These are phyloP conservation scores for Pseudogymnoascus sp. DNA, from an alignment of 2,329 filamentous ascomycete species.

Conservation along the genomic window DNA sequence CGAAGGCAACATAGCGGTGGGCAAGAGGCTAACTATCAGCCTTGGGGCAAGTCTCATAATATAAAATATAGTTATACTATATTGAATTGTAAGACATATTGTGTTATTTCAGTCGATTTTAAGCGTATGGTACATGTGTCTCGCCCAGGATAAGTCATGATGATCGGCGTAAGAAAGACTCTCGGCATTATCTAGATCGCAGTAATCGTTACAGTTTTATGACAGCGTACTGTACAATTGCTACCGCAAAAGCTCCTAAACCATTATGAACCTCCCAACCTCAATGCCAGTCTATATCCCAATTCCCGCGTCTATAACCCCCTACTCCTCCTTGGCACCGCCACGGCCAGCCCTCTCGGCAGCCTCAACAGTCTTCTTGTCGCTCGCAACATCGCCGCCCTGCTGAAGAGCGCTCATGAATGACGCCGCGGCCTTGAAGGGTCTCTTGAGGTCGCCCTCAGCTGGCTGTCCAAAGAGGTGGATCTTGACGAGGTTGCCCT, in stretches of 20 bases:
- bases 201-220: not conserved
- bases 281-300: not conserved
- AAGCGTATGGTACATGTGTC: not conserved
- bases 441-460: slow-evolving; percentile 82
- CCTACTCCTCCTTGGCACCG: slow-evolving; percentile 62
- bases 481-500: slow-evolving; percentile 94
- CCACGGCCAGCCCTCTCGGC: slow-evolving; percentile 67
- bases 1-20: not conserved
- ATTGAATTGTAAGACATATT: not conserved
- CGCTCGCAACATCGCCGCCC: slow-evolving; percentile 62
- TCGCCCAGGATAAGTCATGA: not conserved
- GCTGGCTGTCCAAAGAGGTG: slow-evolving; percentile 83
- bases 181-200: not conserved
- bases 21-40: slow-evolving; percentile 7
- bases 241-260: not conserved
- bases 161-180: not conserved
- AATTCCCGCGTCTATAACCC: slow-evolving; percentile 6
- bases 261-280: not conserved
- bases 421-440: slow-evolving; percentile 80
- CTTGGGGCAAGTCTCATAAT: not conserved
- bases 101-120: not conserved
- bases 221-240: slow-evolving; percentile 5
- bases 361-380: slow-evolving; percentile 79
- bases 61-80: not conserved
- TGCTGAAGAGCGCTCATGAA: slow-evolving; percentile 72